phyloP scores from a whole-genome alignment of 257 asterid genomes.

The Striga asiatica region DNA sequence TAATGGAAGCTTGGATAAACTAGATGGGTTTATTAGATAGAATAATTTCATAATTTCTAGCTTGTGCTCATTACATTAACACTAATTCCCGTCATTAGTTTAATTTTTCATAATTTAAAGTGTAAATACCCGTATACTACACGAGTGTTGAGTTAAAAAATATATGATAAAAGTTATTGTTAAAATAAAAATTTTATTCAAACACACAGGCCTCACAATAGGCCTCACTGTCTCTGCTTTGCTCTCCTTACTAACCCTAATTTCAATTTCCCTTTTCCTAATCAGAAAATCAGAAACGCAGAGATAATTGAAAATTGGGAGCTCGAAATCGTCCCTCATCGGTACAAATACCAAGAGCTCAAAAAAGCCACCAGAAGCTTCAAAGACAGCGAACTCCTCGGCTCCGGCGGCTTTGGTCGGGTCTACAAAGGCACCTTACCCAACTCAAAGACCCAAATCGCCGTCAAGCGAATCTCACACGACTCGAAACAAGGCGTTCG shows the following conservation, averaged over 20 bases:
- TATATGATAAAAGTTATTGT: too few species aligned
- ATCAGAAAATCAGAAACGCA: conserved; percentile 27
- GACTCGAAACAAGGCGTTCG: conserved; percentile 61
- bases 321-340: conserved; percentile 62
- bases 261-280: conserved; percentile 15
- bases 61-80: too few species aligned
- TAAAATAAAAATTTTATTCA: too few species aligned
- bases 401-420: conserved; percentile 64
- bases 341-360: conserved; percentile 49
- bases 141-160: too few species aligned
- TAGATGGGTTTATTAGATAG: too few species aligned
- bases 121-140: too few species aligned
- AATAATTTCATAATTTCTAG: too few species aligned
- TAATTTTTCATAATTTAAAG: too few species aligned
- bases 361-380: conserved; percentile 54
- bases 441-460: conserved; percentile 29
- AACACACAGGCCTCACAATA: conserved; percentile 16
- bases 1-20: too few species aligned
- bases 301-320: conserved; percentile 69
- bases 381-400: conserved; percentile 49
- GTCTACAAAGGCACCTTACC: conserved; percentile 46
- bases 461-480: conserved; percentile 59
- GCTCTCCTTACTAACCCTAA: background rate
- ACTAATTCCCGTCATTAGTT: too few species aligned
- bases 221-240: conserved; percentile 14